Evolutionary conservation across 2,329 filamentous ascomycete genomes (phyloP).

Genomic region (Alternaria infectoria): DNA sequence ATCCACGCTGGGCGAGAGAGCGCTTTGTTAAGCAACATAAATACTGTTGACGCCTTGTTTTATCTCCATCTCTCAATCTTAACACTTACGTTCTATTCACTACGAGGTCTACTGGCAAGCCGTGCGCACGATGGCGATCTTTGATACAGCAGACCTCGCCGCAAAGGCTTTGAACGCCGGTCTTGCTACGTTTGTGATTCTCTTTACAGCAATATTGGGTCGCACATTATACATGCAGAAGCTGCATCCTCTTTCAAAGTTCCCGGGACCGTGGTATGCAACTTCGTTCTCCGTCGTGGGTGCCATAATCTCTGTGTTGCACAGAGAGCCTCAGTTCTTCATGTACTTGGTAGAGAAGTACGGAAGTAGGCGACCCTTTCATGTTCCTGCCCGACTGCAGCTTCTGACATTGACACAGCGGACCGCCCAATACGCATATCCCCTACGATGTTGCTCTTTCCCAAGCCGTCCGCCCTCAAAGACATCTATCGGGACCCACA

Average conservation of each 20-base stretch:
- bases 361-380: conserved; percentile 30
- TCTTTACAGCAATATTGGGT: conserved; percentile 14
- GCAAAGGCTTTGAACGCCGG: conserved; percentile 2
- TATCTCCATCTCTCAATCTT: neutral
- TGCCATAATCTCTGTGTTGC: conserved; percentile 34
- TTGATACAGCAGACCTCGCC: neutral
- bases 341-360: conserved; percentile 37
- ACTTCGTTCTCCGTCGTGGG: conserved; percentile 43
- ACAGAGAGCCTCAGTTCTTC: conserved; percentile 39
- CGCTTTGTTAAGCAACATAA: neutral
- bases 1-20: neutral
- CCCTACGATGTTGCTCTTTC: conserved; percentile 49
- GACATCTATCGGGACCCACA: conserved; percentile 51
- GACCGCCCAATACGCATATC: conserved; percentile 48
- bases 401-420: conserved; percentile 17
- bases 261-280: conserved; percentile 52
- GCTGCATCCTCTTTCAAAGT: conserved; percentile 52
- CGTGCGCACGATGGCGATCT: neutral
- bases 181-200: conserved; percentile 1
- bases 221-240: conserved; percentile 47
- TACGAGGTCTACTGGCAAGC: neutral
- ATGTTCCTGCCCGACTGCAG: neutral
- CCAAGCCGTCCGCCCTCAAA: conserved; percentile 43
- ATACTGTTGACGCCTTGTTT: neutral
- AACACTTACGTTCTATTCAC: neutral